Evolutionary conservation across 1,284 basidiomycete genomes (phyloP), one percentile per base, ranked within the genome.

Genomic region (Ustilago cynodontis): DNA sequence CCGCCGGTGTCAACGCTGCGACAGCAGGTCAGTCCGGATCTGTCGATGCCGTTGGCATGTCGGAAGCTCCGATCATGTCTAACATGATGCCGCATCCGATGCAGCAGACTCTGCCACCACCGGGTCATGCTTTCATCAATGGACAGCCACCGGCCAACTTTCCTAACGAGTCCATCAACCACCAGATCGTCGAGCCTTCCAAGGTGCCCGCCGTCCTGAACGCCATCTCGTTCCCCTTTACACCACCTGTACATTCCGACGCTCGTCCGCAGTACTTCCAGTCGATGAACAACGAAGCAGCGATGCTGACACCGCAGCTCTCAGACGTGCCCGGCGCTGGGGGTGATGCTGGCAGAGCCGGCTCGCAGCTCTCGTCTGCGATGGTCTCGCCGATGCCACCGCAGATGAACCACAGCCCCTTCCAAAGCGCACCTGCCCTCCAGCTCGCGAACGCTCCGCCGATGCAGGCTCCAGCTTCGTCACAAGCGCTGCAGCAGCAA

Each of bases 201-300:
- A 82, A 76, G 59, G 81, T 80, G 13, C 66, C 82, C 13, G 73
- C 76, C 3, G 66, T 84, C 29, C 59, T 84, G 13, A 71, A 72
- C 35, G 78, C 80, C 10, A 80, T 84, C 56, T 65, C 75, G 3
- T 84, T 80, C 54, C 82, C 82, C 11, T 84, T 81, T 50, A 84
- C 82, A 31, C 82, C 82, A 3, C 82, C 82, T 1, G 67, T 80
- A 2, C 75, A 79, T 31, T 62, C 78, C 31, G 76, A 78, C 33
- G 56, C 69, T 37, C 67, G 79, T 8, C 57, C 61, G 20, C 79
- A 71, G 29, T 77, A 73, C 68, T 76, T 76, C 35, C 68, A 76
- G 37, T 59, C 59, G 39, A 31, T 81, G 64, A 62, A 55, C 51
- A 59, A 77, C 60, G 80, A 82, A 31, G 59, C 64, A 26, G 68